Base-by-base conservation (phyloP, 768 basidiomycete genomes). In the Boletus insuetus region DNA sequence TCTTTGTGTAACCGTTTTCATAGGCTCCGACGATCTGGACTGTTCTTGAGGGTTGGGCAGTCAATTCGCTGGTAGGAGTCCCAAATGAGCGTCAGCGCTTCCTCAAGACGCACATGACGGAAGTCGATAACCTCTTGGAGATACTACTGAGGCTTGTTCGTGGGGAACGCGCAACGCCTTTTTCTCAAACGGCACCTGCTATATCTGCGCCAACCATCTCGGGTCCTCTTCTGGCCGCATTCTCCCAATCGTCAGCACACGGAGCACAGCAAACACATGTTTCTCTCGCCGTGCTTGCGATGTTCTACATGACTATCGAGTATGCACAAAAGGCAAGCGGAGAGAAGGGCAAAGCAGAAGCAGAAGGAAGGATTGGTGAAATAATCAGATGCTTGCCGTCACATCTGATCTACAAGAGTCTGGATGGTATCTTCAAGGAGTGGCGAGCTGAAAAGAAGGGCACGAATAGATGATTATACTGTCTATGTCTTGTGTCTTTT, bases 351-450 rank as follows among this genome's bases (percentile, higher is more conserved):
- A 87, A 85, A 69, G 66, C 56, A 7, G 87, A 91, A 69, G 85
- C 86, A 2, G 88, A 93, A 69, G 83, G 83, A 60, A 80, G 82
- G 55, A 78, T 93, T 34, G 88, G 90, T 17, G 94, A 98, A 73
- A 91, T 99, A 61, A 88, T 99, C 56, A 80, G 92, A 65, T 88
- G 85, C 66, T 68, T 99, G 58, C 96, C 97, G 32, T 85, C 86
- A 31, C 88, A 92, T 68, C 75, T 96, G 61, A 81, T 95, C 57
- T 90, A 91, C 75, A 91, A 91, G 74, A 91, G 90, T 65, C 71
- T 98, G 69, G 97, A 99, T 73, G 90, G 91, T 31, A 90, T 98
- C 64, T 98, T 94, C 75, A 91, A 91, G 68, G 94, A 96, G 68
- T 92, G 90, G 90, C 78, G 85, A 65, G 84, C 85, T 51, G 87